Conservation (phyloP, 2,329 filamentous ascomycete species). For the Alternaria burnsii region DNA sequence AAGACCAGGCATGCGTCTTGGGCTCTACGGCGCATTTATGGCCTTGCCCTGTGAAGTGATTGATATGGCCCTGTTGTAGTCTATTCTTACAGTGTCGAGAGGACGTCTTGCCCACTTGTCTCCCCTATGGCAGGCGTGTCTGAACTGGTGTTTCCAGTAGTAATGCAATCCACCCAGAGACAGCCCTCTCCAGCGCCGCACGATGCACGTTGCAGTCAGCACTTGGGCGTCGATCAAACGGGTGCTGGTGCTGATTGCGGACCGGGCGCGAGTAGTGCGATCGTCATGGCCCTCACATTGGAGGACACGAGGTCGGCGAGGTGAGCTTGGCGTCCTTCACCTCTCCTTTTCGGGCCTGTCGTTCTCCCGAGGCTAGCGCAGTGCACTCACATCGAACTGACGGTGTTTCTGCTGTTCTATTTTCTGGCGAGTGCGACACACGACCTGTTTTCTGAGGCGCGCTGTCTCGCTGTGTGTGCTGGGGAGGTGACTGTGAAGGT, state of each 20-base stretch:
- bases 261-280: constrained; percentile 44
- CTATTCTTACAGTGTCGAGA: background rate
- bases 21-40: constrained; percentile 4
- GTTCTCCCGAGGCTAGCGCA: constrained; percentile 30
- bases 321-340: constrained; percentile 38
- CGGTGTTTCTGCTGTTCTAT: constrained; percentile 18
- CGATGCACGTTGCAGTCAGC: constrained; percentile 44
- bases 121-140: constrained; percentile 4
- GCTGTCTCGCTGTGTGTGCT: background rate
- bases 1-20: constrained; percentile 24
- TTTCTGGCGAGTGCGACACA: constrained; percentile 12
- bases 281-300: constrained; percentile 40
- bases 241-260: constrained; percentile 46
- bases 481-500: background rate
- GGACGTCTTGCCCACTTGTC: background rate
- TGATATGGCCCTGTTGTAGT: background rate
- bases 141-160: constrained; percentile 10
- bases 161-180: constrained; percentile 9
- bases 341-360: constrained; percentile 40
- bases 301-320: constrained; percentile 49
- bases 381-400: constrained; percentile 16
- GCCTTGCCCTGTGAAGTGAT: background rate
- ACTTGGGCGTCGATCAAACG: constrained; percentile 50
- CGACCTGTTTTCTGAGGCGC: constrained; percentile 13
- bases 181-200: constrained; percentile 30